Conservation (phyloP, 768 basidiomycete species). For the Pisolithus microcarpus region DNA sequence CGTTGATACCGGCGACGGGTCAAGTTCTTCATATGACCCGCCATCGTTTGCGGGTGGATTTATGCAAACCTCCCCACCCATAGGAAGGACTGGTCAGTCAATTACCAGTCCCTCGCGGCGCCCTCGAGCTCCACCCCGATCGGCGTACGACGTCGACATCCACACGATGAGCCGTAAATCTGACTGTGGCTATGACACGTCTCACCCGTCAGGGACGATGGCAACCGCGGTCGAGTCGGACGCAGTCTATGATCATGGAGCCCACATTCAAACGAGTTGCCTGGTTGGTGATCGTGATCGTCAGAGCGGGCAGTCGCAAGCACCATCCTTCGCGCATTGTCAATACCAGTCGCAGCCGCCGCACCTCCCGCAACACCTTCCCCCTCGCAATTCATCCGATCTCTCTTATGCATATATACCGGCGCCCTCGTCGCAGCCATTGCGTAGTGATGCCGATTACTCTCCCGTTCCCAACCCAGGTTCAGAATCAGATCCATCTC, state of each 20-base stretch:
- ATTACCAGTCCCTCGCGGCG: not conserved
- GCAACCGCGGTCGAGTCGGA: not conserved
- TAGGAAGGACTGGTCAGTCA: not conserved
- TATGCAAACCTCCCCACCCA: not conserved
- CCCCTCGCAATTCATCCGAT: not conserved
- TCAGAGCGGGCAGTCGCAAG: constrained; percentile 12
- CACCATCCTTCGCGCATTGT: constrained; percentile 1
- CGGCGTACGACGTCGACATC: not conserved
- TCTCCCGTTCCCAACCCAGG: not conserved
- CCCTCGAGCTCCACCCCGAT: not conserved
- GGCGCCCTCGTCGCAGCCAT: not conserved
- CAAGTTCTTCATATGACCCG: not conserved
- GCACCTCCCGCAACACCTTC: not conserved
- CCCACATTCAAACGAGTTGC: constrained; percentile 7
- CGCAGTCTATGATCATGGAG: not conserved
- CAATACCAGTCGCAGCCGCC: not conserved
- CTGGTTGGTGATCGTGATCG: constrained; percentile 11
- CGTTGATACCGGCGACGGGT: constrained; percentile 1
- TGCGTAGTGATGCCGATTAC: not conserved
- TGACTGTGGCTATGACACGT: not conserved
- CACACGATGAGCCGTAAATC: not conserved
- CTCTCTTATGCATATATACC: not conserved
- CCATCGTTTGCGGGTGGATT: not conserved
- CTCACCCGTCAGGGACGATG: not conserved
- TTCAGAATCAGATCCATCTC: not conserved